Base-by-base conservation (phyloP, 2,329 filamentous ascomycete species). In the Penicillium sp. region DNA sequence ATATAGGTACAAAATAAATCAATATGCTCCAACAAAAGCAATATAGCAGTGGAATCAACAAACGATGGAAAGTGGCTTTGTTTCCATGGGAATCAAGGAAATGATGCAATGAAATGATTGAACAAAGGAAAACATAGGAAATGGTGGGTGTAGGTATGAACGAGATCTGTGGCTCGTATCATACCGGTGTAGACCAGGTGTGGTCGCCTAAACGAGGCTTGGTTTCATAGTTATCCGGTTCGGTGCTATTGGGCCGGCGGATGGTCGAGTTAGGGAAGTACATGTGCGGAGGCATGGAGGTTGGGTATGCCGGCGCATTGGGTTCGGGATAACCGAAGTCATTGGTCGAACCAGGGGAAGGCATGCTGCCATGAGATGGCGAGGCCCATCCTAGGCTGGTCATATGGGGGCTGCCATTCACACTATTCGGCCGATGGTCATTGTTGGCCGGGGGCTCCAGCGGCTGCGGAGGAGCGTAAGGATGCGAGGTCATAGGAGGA, bases 351-450 rank as follows among this genome's bases (percentile, higher is more conserved):
- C 83, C 85, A 45, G 92, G 89, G 9, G 89, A 88, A 10, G 89
- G 86, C 63, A 92, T 86, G 31, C 84, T 83, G 62, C 86, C 85
- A 64, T 93, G 90, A 2, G 88, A 86, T 4, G 92, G 92, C 4
- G 92, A 96, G 64, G 92, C 90, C 93, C 93, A 97, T 54, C 91
- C 90, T 61, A 91, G 83, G 59, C 83, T 87, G 60, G 79, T 77
- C 86, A 96, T 91, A 74, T 97, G 93, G 50, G 93, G 93, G 74
- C 92, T 96, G 53, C 90, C 90, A 55, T 81, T 86, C n/a, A 85
- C 88, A 71, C 91, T 96, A 50, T 84, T 86, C 3, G 85, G 81
- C 66, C 89, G 87, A 58, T 90, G 88, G 72, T 93, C 91, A 60
- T 91, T 84, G 73, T 86, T 93, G 26, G 87, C 80, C 14, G 93